These are phyloP conservation scores for Byssochlamys sp. DNA, from an alignment of 2,329 filamentous ascomycete genomes.

Conservation along the genomic window DNA sequence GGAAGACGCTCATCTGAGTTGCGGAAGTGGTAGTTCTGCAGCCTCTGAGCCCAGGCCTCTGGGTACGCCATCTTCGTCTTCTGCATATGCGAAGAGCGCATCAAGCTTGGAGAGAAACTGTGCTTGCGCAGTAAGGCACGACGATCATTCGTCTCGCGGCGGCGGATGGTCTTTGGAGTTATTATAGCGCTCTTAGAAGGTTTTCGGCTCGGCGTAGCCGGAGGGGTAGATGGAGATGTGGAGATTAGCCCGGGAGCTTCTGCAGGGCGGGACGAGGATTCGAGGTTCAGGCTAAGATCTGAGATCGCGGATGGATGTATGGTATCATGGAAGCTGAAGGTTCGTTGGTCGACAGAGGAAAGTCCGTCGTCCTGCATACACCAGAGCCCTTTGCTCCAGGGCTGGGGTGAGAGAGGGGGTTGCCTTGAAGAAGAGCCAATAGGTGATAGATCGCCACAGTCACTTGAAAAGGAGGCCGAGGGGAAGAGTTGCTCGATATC, in stretches of 20 bases:
- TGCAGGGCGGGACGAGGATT: conserved; percentile 19
- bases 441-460: conserved; percentile 42
- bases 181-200: conserved; percentile 26
- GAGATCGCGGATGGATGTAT: conserved; percentile 28
- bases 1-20: conserved; percentile 34
- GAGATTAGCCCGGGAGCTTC: conserved; percentile 12
- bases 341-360: conserved; percentile 19
- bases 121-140: conserved; percentile 32
- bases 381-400: conserved; percentile 47
- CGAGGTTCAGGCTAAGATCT: conserved; percentile 23
- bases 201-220: conserved; percentile 28
- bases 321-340: conserved; percentile 27
- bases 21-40: conserved; percentile 43
- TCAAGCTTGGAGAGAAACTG: conserved; percentile 44
- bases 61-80: conserved; percentile 34
- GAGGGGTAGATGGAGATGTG: conserved; percentile 27
- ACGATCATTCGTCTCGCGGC: conserved; percentile 33
- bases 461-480: conserved; percentile 41
- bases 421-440: conserved; percentile 38
- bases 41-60: conserved; percentile 44
- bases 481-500: conserved; percentile 45
- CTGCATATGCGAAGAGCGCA: conserved; percentile 43
- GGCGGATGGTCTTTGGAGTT: conserved; percentile 30
- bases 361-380: conserved; percentile 43
- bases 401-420: conserved; percentile 35